phyloP scores from a whole-genome alignment of 2,329 filamentous ascomycete species.

The Epichloe gansuensis region DNA sequence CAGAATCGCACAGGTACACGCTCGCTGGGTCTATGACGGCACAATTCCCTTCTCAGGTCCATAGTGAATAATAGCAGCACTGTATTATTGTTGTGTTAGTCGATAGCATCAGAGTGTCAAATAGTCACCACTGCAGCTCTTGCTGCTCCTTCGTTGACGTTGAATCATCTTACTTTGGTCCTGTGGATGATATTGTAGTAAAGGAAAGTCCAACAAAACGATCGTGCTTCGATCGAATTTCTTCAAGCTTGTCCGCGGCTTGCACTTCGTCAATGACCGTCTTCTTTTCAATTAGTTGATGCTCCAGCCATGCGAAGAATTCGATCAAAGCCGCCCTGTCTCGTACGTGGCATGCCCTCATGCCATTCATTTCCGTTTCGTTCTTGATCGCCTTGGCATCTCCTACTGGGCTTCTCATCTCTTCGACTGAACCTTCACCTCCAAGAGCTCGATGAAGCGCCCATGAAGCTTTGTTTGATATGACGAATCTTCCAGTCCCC shows the following conservation, averaged over 20 bases:
- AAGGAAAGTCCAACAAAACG: constrained; percentile 87
- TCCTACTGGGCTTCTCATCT: constrained; percentile 72
- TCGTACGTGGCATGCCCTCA: constrained; percentile 86
- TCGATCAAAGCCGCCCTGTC: constrained; percentile 84
- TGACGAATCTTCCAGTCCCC: constrained; percentile 54
- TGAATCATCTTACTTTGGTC: constrained; percentile 46
- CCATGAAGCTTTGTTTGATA: constrained; percentile 89
- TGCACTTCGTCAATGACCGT: constrained; percentile 72
- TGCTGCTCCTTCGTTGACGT: background rate
- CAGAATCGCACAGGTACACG: constrained; percentile 93
- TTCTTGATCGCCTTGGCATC: constrained; percentile 96
- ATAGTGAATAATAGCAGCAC: constrained; percentile 94
- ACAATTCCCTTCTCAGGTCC: constrained; percentile 71
- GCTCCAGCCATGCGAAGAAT: constrained; percentile 94
- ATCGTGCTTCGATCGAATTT: constrained; percentile 53
- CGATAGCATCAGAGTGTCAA: background rate
- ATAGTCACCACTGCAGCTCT: background rate
- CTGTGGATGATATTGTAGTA: constrained; percentile 90
- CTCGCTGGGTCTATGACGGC: constrained; percentile 70
- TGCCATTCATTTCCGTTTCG: constrained; percentile 74
- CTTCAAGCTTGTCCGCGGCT: constrained; percentile 83
- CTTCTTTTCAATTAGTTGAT: constrained; percentile 67
- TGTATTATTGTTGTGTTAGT: constrained; percentile 22
- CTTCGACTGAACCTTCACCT: constrained; percentile 74
- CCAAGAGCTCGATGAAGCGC: constrained; percentile 78